Percentiles rank a stretch among this genome's conserved stretches.
These are phyloP conservation scores for Exophiala alcalophila DNA, from an alignment of 2,329 filamentous ascomycete genomes.

Conservation along the genomic window DNA sequence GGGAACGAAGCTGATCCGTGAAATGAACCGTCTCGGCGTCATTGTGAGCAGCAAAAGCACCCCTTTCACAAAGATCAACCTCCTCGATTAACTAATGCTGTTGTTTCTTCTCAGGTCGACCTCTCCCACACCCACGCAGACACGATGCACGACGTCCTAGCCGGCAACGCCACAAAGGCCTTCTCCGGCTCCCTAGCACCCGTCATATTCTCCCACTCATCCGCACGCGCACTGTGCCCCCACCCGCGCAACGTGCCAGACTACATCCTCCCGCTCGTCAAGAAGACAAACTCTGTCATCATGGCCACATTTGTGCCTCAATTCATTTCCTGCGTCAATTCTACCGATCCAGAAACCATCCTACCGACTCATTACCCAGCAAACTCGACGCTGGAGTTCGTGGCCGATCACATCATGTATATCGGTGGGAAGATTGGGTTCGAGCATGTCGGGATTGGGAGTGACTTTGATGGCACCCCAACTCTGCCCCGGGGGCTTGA, in stretches of 20 bases:
- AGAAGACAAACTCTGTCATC: constrained; percentile 68
- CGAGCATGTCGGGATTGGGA: constrained; percentile 81
- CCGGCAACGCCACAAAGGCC: constrained; percentile 29
- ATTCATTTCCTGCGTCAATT: constrained; percentile 69
- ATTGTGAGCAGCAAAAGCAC: constrained; percentile 51
- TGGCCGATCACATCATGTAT: constrained; percentile 75
- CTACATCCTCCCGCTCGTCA: constrained; percentile 72
- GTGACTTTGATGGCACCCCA: constrained; percentile 73
- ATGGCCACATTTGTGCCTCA: constrained; percentile 88
- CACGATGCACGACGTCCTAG: constrained; percentile 80
- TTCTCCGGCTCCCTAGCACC: constrained; percentile 55
- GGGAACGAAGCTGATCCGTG: constrained; percentile 66
- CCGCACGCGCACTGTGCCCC: constrained; percentile 73
- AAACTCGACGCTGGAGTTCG: constrained; percentile 70
- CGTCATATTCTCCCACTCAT: constrained; percentile 85
- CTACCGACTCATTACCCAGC: constrained; percentile 64
- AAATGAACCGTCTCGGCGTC: constrained; percentile 95
- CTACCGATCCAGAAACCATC: constrained; percentile 46
- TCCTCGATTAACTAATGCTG: not conserved
- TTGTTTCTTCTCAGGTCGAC: constrained; percentile 54
- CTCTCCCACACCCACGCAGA: constrained; percentile 69
- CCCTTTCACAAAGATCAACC: too few species aligned
- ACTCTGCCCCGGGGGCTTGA: constrained; percentile 68
- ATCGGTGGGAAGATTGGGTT: constrained; percentile 82
- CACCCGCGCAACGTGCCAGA: constrained; percentile 90